A percentile compares a stretch with the other conserved stretches of the same genome.
Evolutionary conservation across 139 green algal genomes (phyloP).

Genomic region (Pycnococcus provasolii): DNA sequence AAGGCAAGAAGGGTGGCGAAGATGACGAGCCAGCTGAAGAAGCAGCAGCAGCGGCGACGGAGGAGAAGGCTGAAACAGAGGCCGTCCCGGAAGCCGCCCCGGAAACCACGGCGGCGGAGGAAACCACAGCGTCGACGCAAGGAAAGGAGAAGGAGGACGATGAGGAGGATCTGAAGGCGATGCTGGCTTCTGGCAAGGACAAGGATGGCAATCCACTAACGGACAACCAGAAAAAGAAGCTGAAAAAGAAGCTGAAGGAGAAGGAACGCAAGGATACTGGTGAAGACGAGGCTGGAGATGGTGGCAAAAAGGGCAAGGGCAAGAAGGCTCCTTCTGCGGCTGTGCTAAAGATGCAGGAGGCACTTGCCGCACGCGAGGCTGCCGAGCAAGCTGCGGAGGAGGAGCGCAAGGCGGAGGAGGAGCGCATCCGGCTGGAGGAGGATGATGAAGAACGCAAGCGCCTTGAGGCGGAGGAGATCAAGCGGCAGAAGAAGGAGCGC

Average conservation of each 20-base stretch:
- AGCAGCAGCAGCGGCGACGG: slow-evolving; percentile 8
- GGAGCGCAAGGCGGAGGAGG: slow-evolving; percentile 39
- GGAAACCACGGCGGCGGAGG: slow-evolving; percentile 18
- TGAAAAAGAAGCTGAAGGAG: slow-evolving; percentile 64
- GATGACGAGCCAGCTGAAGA: neutral
- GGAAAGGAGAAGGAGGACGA: neutral
- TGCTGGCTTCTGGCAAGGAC: slow-evolving; percentile 4
- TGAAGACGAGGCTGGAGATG: slow-evolving; percentile 1
- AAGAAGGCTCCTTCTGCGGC: slow-evolving; percentile 4
- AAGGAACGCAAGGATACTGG: slow-evolving; percentile 17
- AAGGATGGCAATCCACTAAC: slow-evolving; percentile 46
- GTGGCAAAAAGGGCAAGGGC: slow-evolving; percentile 31
- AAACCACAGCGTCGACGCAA: neutral
- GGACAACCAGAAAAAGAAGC: slow-evolving; percentile 68
- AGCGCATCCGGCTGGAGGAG: slow-evolving; percentile 27
- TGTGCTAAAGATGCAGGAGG: slow-evolving; percentile 22
- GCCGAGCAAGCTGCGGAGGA: slow-evolving; percentile 29
- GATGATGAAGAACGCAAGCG: slow-evolving; percentile 43
- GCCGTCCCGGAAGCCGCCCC: slow-evolving; percentile 21
- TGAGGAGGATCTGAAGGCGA: neutral
- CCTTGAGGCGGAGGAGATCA: slow-evolving; percentile 46
- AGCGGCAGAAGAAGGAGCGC: slow-evolving; percentile 42
- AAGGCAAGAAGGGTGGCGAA: slow-evolving; percentile 16
- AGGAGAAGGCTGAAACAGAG: neutral
- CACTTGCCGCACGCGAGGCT: slow-evolving; percentile 7